Evolutionary conservation across 1,284 basidiomycete genomes (phyloP).

Genomic region (Pterula multifida): DNA sequence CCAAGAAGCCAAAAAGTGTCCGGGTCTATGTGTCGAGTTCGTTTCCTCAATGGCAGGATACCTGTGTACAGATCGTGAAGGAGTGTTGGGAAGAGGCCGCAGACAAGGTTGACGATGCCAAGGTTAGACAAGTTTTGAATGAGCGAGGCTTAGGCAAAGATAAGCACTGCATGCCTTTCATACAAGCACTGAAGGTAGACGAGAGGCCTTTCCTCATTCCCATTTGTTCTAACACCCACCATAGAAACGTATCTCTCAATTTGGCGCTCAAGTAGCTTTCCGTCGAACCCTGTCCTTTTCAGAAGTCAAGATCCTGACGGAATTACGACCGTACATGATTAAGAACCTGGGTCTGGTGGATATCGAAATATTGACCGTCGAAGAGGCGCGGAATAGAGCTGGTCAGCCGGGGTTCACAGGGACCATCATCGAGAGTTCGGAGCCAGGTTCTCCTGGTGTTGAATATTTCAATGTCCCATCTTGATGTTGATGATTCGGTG

Average conservation of each 20-base stretch:
- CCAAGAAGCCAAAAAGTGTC: constrained; percentile 76
- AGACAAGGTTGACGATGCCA: constrained; percentile 74
- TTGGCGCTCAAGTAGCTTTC: constrained; percentile 75
- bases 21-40: constrained; percentile 81
- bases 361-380: constrained; percentile 59
- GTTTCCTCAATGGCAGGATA: constrained; percentile 93
- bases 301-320: constrained; percentile 67
- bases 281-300: constrained; percentile 82
- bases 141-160: constrained; percentile 87
- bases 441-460: constrained; percentile 80
- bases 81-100: constrained; percentile 51
- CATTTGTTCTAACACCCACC: not conserved
- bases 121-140: constrained; percentile 61
- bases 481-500: too few species aligned
- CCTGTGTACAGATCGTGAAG: constrained; percentile 68
- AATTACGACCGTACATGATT: constrained; percentile 76
- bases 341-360: constrained; percentile 70
- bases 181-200: constrained; percentile 88
- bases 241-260: constrained; percentile 76
- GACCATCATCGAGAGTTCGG: constrained; percentile 69
- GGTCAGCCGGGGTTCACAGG: constrained; percentile 48
- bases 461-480: constrained; percentile 65
- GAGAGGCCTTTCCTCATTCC: constrained; percentile 5
- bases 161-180: constrained; percentile 93
- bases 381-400: constrained; percentile 51